phyloP scores from a whole-genome alignment of 331 rosid genomes.

The Acacia concinna region DNA sequence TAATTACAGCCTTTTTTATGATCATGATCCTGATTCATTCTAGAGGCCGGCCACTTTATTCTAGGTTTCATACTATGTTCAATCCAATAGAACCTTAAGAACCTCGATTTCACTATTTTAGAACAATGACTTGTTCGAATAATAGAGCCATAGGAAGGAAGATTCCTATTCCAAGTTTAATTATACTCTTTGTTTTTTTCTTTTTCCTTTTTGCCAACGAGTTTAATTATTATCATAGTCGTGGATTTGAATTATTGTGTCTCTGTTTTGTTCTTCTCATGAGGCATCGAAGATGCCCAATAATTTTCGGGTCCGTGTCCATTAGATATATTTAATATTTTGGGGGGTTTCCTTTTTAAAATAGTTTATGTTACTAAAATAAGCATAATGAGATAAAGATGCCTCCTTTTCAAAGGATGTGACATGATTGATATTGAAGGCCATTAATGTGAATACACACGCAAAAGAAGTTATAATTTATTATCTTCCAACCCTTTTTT shows the following conservation, averaged over 20 bases:
- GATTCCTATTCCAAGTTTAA: neutral
- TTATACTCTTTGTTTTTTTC: too few relatives aligned
- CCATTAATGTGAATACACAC: neutral
- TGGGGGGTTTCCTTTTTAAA: neutral
- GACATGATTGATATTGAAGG: neutral
- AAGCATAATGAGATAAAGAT: neutral
- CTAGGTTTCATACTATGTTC: neutral
- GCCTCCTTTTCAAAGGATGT: neutral
- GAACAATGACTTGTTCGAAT: neutral
- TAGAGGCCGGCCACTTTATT: constrained; percentile 36
- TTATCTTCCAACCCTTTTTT: neutral
- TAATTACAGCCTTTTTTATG: neutral
- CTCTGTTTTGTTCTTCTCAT: neutral
- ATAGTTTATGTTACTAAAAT: neutral
- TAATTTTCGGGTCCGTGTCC: neutral
- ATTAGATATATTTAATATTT: neutral
- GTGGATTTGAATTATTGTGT: neutral
- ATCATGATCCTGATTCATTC: neutral
- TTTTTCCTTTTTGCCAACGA: too few relatives aligned
- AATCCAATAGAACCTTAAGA: neutral
- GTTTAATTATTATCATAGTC: neutral
- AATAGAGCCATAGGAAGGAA: neutral
- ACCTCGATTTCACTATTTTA: neutral
- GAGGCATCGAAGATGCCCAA: neutral
- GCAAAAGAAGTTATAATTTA: neutral